Base-by-base conservation (phyloP, 371 early-diverging fungal species). In the Saksenaea vasiformis region DNA sequence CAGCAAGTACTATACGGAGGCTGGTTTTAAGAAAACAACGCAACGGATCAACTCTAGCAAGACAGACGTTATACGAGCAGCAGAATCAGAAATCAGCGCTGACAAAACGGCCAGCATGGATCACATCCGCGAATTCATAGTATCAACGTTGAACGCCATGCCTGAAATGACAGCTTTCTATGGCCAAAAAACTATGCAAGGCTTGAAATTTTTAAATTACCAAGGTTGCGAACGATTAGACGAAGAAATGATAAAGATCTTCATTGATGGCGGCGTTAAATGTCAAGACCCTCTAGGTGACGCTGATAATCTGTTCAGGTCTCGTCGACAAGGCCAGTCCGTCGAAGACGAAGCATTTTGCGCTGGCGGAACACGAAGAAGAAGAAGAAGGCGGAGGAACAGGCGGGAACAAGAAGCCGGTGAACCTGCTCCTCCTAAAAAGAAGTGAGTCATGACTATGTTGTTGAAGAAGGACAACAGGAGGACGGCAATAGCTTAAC, bases 241-340 rank as follows among this genome's bases (percentile, higher is more conserved):
- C 27, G 1, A 34, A 19, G 67, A 67, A 58, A 57, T 58, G 41
- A 26, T 62, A 14, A 58, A 62, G 1, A 35, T 61, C 24, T 57
- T 67, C 13, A 53, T 61, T 13, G 56, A 66, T 17, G 61, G 67
- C 14, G 58, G 61, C n/a, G 31, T 19, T n/a, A 51, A 61, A n/a
- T 60, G 60, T 5, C 44, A 43, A n/a, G n/a, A n/a, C n/a, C 44
- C 44, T 14, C 44, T n/a, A 7, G 44, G 14, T 10, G 5, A n/a
- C 44, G 44, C 44, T 7, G 9, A 43, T 43, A 0, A n/a, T 1
- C 44, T 9, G 17, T 43, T 43, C 44, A 43, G n/a, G 9, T 13
- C 44, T 15, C 14, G 44, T 43, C 44, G 17, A n/a, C 44, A 43
- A 43, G 9, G n/a, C n/a, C n/a, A n/a, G n/a, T n/a, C n/a, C n/a